Conservation (phyloP, 225 moss, liverwort and hornwort genomes). For the Marchantia paleacea region DNA sequence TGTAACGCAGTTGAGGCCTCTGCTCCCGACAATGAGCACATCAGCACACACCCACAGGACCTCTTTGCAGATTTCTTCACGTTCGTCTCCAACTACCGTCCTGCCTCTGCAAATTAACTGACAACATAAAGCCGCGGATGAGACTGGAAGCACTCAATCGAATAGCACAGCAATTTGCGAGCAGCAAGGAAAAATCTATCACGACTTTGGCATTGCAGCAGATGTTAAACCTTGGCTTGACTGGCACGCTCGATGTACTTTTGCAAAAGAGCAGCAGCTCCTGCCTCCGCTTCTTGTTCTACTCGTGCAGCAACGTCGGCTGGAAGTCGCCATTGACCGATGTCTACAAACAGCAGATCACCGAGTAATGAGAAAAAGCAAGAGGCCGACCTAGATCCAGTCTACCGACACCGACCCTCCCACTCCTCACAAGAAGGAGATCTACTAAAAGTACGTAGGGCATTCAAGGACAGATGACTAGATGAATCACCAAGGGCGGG, state of each 20-base stretch:
- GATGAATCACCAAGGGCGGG: background rate
- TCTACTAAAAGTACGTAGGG: background rate
- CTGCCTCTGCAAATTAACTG: conserved; percentile 50
- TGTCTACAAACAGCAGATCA: conserved; percentile 20
- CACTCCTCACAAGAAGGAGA: conserved; percentile 2
- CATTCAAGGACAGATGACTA: conserved; percentile 1
- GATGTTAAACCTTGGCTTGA: conserved; percentile 36
- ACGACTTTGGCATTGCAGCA: background rate
- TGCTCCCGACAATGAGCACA: conserved; percentile 52
- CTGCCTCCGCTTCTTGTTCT: conserved; percentile 42
- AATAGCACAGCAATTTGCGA: background rate
- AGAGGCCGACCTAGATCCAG: background rate
- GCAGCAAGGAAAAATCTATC: too few relatives aligned
- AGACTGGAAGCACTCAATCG: background rate
- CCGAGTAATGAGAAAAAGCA: background rate
- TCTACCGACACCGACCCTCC: background rate
- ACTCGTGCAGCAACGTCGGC: conserved; percentile 31
- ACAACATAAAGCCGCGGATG: conserved; percentile 1
- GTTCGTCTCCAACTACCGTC: conserved; percentile 48
- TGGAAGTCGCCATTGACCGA: conserved; percentile 43
- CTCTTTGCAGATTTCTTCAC: conserved; percentile 52
- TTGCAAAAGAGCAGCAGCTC: conserved; percentile 37
- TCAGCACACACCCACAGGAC: conserved; percentile 54
- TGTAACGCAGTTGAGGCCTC: conserved; percentile 50
- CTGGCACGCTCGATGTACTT: conserved; percentile 45